Base-by-base conservation (phyloP, 805 yeast species). In the Zygosaccharomyces lentus region DNA sequence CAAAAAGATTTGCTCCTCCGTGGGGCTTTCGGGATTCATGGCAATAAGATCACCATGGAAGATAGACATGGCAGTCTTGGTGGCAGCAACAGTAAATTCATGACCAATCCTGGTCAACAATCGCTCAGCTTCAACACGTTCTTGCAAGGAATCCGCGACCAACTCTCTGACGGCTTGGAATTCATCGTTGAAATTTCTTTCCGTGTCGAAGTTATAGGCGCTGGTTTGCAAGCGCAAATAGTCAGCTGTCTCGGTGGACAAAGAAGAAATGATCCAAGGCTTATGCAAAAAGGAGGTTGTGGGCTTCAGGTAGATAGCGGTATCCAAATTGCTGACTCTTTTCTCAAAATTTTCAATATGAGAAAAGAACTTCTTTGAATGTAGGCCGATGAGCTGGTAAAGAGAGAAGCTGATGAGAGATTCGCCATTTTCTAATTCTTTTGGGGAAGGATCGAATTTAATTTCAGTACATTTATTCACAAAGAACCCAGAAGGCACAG, bases 121-220 rank as follows among this genome's bases (percentile, higher is more conserved):
- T 54, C 82, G 80, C 61, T 93, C 99, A 55, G 90, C 77, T 38
- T 82, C 68, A 40, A 88, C 72, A 51, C 90, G 76, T 50, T 86
- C 89, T 45, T 77, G 77, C 44, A 87, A 66, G 19, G 76, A 64
- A 1, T 72, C 59, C 29, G 73, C 70, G 26, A 88, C 80, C 50
- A 88, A 73, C 53, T 89, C 96, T 51, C 80, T 78, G 39, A 87
- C 74, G 2, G 87, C 74, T 70, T 93, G 98, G 59, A 81, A 81
- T 56, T 93, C 97, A 54, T 85, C 96, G 64, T 89, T 89, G 86
- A 95, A 90, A 57, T 91, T 96, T 57, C 82, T 82, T 71, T 70
- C 51, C 66, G 77, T 43, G 24, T 52, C 53, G 9, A 53, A 48
- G 27, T 52, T 51, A 7, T 52, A 41, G 24, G 58, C 50, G 19